Evolutionary conservation across 495 filamentous ascomycete species (phyloP).

Genomic region (Haplographium delicatum): DNA sequence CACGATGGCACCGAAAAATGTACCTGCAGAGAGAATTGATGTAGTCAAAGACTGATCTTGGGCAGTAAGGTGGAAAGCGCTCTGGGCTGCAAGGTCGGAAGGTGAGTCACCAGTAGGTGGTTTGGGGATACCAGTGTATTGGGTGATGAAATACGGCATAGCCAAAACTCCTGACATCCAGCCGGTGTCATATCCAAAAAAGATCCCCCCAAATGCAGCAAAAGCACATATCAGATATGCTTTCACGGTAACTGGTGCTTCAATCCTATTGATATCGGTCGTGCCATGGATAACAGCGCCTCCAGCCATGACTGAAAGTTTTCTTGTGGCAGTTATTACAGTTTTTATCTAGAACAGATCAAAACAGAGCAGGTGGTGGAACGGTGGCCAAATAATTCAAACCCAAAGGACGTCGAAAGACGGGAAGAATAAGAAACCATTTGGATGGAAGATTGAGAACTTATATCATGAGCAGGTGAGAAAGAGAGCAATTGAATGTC

Average conservation of each 20-base stretch:
- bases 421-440: no score
- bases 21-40: slow-evolving; percentile 81
- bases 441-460: no score
- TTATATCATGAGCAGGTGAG: no score
- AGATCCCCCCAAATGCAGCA: slow-evolving; percentile 63
- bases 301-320: slow-evolving; percentile 11
- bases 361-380: no score
- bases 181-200: slow-evolving; percentile 62
- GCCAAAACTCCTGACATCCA: slow-evolving; percentile 49
- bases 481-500: no score
- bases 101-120: background rate
- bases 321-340: no score
- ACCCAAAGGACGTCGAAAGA: no score
- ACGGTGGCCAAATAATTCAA: no score
- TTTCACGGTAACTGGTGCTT: slow-evolving; percentile 61
- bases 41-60: slow-evolving; percentile 65
- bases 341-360: no score
- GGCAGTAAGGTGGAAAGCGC: slow-evolving; percentile 41
- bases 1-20: slow-evolving; percentile 74
- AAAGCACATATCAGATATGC: slow-evolving; percentile 68
- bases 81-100: background rate
- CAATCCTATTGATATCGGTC: slow-evolving; percentile 43
- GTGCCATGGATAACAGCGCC: slow-evolving; percentile 17
- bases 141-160: slow-evolving; percentile 55
- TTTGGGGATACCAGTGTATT: slow-evolving; percentile 37